These are phyloP conservation scores for Somion occarium DNA, from an alignment of 1,284 basidiomycete genomes.

Conservation along the genomic window DNA sequence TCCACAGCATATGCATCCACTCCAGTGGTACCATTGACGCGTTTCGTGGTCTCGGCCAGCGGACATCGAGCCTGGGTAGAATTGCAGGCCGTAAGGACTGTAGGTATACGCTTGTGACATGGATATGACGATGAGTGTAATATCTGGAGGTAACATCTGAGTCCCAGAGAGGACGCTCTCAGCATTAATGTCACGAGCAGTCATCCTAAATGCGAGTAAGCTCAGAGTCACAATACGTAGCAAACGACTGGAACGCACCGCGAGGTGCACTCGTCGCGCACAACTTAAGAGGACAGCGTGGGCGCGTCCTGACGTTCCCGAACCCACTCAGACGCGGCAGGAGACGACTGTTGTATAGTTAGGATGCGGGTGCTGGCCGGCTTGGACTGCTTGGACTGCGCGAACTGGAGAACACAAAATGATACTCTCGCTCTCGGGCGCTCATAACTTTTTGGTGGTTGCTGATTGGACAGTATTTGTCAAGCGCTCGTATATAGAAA, in stretches of 20 bases:
- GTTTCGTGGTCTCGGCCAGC: neutral
- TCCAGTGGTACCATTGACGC: neutral
- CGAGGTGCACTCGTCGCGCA: slow-evolving; percentile 28
- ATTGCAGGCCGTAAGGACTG: neutral
- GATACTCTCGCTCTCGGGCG: too few species aligned
- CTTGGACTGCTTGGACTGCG: too few species aligned
- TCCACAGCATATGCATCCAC: neutral
- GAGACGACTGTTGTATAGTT: too few species aligned
- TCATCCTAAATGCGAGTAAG: slow-evolving; percentile 55
- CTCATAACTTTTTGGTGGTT: neutral
- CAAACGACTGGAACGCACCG: slow-evolving; percentile 50
- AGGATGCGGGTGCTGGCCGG: too few species aligned
- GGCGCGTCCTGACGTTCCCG: slow-evolving; percentile 12
- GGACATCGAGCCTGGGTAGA: neutral
- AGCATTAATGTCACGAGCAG: slow-evolving; percentile 71
- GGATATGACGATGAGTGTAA: slow-evolving; percentile 18
- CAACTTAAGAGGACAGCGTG: slow-evolving; percentile 14
- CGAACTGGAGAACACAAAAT: too few species aligned
- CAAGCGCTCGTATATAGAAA: too few species aligned
- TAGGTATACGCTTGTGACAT: slow-evolving; percentile 15
- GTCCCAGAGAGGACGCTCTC: slow-evolving; percentile 72
- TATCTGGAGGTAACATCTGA: slow-evolving; percentile 32
- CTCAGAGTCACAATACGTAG: neutral
- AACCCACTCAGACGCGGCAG: neutral
- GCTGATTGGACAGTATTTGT: neutral